Evolutionary conservation across 2,329 filamentous ascomycete genomes (phyloP), one percentile per base, ranked within the genome.

Genomic region (Sarocladium brachiariae): DNA sequence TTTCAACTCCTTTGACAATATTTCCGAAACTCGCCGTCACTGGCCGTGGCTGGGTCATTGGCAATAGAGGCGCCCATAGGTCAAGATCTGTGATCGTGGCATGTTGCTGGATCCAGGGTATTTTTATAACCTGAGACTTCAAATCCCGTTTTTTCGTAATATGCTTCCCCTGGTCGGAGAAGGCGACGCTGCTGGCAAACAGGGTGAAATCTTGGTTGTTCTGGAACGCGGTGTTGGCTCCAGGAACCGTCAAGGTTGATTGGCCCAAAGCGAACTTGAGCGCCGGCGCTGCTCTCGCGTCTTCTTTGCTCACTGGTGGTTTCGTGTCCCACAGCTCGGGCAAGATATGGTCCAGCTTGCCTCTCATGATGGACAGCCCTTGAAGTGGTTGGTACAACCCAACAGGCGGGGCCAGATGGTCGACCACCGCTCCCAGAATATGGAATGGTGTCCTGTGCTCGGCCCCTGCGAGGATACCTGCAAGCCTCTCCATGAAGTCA

Each of bases 201-300:
- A 88, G 65, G 1, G 81, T 86, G 2, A 83, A 83, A 1, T 70
- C 70, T 23, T 70, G 73, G 41, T 82, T 85, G 53, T 84, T 92
- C 34, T 83, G 78, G 61, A 93, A 93, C 6, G 89, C 70, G 0
- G 89, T 95, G 59, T 89, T 88, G 35, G 88, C 84, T 23, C 93
- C 69, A 2, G 87, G 87, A 2, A 91, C 52, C 5, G 74, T 80
- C 50, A 77, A 64, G 6, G 30, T 24, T 2, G 65, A 62, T 61
- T 59, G 38, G 54, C 58, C 68, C 14, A 73, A 59, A 16, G 65
- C 54, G 46, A 77, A 69, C 0, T 67, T 70, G 6, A 80, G 58
- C 14, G 68, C 69, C 8, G 73, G 64, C 2, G 69, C 65, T 13
- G 59, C 59, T 18, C 72, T 69, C 5, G 56, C 53, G 24, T 67